Conservation (phyloP, 129 eudicot species). For the Lonicera japonica region DNA sequence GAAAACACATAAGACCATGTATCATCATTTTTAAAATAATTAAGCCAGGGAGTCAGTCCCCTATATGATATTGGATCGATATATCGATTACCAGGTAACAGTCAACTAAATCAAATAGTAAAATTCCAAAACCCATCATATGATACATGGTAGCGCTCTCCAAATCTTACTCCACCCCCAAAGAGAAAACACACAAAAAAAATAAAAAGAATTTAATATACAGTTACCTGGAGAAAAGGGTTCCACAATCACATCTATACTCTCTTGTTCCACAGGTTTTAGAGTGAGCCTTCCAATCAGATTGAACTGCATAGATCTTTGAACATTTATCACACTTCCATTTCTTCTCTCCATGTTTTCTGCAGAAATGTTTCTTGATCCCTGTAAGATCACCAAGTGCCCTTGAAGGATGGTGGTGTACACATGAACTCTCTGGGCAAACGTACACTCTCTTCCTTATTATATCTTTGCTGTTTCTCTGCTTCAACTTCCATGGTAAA, state of each 20-base stretch:
- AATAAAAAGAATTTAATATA: background rate
- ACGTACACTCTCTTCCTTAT: constrained; percentile 70
- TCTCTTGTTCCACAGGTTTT: constrained; percentile 91
- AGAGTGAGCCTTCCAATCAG: constrained; percentile 94
- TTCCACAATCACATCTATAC: constrained; percentile 94
- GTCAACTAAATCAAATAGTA: too few relatives aligned
- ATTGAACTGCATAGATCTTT: constrained; percentile 89
- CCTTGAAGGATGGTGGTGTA: constrained; percentile 84
- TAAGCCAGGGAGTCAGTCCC: too few relatives aligned
- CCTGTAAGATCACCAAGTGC: constrained; percentile 95
- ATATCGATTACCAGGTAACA: too few relatives aligned
- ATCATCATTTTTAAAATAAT: too few relatives aligned
- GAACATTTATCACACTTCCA: constrained; percentile 91
- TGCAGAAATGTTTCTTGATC: constrained; percentile 80
- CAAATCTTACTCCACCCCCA: too few relatives aligned
- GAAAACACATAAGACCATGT: too few relatives aligned
- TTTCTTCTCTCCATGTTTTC: constrained; percentile 91
- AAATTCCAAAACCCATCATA: too few relatives aligned
- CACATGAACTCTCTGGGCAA: constrained; percentile 78
- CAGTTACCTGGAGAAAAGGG: constrained; percentile 76
- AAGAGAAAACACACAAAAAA: background rate
- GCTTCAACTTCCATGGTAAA: constrained; percentile 90
- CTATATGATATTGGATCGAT: too few relatives aligned
- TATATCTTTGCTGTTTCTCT: constrained; percentile 49
- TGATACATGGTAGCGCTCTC: too few relatives aligned